These are phyloP conservation scores for Astrothelium macrocarpum DNA, from an alignment of 495 filamentous ascomycete genomes.

Conservation along the genomic window DNA sequence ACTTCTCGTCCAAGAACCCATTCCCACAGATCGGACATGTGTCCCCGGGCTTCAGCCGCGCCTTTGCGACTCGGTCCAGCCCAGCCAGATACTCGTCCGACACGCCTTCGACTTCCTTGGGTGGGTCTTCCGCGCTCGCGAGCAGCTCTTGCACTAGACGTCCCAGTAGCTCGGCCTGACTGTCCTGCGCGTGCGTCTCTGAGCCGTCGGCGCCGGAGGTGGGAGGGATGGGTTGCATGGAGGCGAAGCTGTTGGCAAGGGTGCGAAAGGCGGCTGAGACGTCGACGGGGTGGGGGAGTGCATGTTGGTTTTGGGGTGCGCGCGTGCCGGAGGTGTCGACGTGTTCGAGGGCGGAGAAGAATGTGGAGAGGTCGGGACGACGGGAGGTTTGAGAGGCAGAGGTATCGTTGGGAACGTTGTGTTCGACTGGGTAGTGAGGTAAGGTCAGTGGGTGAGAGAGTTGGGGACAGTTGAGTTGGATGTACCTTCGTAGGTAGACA, in stretches of 20 bases:
- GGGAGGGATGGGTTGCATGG: slow-evolving; percentile 23
- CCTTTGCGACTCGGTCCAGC: slow-evolving; percentile 70
- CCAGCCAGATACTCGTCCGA: slow-evolving; percentile 71
- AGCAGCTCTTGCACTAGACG: slow-evolving; percentile 55
- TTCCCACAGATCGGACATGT: slow-evolving; percentile 82
- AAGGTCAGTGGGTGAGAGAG: background rate
- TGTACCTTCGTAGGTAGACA: slow-evolving; percentile 35
- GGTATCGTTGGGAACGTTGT: slow-evolving; percentile 50
- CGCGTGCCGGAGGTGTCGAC: slow-evolving; percentile 42
- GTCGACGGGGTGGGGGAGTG: slow-evolving; percentile 63
- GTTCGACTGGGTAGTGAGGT: slow-evolving; percentile 57
- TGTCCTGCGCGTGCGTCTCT: slow-evolving; percentile 7
- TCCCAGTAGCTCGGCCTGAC: slow-evolving; percentile 43
- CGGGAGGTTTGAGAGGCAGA: slow-evolving; percentile 40
- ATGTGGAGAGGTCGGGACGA: slow-evolving; percentile 78
- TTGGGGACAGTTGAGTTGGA: slow-evolving; percentile 1
- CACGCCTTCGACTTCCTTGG: slow-evolving; percentile 61
- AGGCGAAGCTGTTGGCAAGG: slow-evolving; percentile 49
- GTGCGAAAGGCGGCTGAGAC: slow-evolving; percentile 52
- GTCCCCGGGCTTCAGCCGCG: slow-evolving; percentile 54
- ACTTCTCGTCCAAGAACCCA: slow-evolving; percentile 65
- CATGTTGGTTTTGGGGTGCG: slow-evolving; percentile 48
- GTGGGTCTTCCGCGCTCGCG: slow-evolving; percentile 53
- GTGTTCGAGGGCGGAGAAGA: slow-evolving; percentile 67
- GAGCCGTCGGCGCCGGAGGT: slow-evolving; percentile 9